Evolutionary conservation across 441 rosid genomes (phyloP).

Genomic region (Populus trichocarpa): DNA sequence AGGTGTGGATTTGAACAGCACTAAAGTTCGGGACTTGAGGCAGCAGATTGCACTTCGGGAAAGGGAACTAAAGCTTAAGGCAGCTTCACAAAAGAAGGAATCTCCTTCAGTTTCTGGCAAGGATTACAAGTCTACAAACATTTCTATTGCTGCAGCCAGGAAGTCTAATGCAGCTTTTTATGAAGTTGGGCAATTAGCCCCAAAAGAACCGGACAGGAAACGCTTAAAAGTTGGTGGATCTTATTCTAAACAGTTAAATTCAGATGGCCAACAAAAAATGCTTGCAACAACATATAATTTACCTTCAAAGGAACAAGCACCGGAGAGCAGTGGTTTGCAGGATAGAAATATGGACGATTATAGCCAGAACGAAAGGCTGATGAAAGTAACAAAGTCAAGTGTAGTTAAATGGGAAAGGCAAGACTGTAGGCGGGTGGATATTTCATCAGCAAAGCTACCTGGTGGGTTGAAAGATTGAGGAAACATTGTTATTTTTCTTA

Average conservation of each 20-base stretch:
- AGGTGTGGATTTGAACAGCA: slow-evolving; percentile 38
- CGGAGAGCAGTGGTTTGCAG: slow-evolving; percentile 25
- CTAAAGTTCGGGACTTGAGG: slow-evolving; percentile 71
- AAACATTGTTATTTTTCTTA: slow-evolving; percentile 4
- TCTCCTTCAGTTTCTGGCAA: slow-evolving; percentile 27
- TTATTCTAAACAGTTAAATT: slow-evolving; percentile 34
- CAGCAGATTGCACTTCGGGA: slow-evolving; percentile 92
- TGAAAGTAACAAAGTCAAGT: slow-evolving; percentile 32
- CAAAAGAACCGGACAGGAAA: slow-evolving; percentile 61
- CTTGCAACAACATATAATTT: slow-evolving; percentile 30
- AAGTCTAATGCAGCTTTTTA: slow-evolving; percentile 32
- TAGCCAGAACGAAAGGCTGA: slow-evolving; percentile 30
- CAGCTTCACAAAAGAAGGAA: slow-evolving; percentile 58
- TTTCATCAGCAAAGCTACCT: slow-evolving; percentile 32
- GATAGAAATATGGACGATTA: slow-evolving; percentile 26
- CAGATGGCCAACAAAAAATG: slow-evolving; percentile 28
- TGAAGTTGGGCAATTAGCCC: slow-evolving; percentile 36
- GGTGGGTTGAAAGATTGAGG: slow-evolving; percentile 34
- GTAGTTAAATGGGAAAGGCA: slow-evolving; percentile 31
- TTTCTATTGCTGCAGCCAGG: slow-evolving; percentile 32
- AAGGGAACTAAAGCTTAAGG: slow-evolving; percentile 73
- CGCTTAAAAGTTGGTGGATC: slow-evolving; percentile 46
- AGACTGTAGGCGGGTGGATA: slow-evolving; percentile 33
- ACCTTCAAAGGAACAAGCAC: slow-evolving; percentile 30
- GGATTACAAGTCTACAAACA: slow-evolving; percentile 25